Percentiles rank a stretch among this genome's conserved stretches.
Conservation (phyloP, 208 protist genomes). For the Crithidia sp. region DNA sequence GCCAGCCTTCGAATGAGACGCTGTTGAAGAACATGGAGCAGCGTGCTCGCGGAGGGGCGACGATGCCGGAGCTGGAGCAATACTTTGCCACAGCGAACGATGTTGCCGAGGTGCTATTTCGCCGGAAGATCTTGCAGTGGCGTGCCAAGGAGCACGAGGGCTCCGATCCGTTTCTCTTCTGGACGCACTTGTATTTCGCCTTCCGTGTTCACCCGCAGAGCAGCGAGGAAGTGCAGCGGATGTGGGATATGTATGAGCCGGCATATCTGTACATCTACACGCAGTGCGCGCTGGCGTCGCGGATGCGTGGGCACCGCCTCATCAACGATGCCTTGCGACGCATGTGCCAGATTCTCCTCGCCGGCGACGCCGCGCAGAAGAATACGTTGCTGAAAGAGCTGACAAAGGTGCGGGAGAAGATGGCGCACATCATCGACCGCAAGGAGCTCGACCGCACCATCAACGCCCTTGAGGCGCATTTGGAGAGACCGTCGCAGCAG, state of each 20-base stretch:
- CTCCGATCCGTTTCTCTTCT: conserved; percentile 84
- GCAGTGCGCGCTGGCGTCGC: conserved; percentile 73
- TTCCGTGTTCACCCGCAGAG: conserved; percentile 81
- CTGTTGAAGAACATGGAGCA: conserved; percentile 76
- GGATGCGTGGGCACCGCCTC: conserved; percentile 67
- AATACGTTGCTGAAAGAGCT: conserved; percentile 68
- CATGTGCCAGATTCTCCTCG: conserved; percentile 83
- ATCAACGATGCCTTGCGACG: conserved; percentile 85
- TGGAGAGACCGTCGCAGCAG: conserved; percentile 54
- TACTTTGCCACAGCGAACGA: conserved; percentile 72
- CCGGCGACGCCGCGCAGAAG: conserved; percentile 67
- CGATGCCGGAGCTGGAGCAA: conserved; percentile 59
- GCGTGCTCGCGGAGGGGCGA: conserved; percentile 56
- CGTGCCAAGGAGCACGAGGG: conserved; percentile 73
- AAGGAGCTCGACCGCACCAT: conserved; percentile 84
- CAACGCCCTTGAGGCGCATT: conserved; percentile 66
- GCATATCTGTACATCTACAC: conserved; percentile 87
- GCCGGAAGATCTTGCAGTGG: conserved; percentile 79
- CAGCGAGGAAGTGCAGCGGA: conserved; percentile 64
- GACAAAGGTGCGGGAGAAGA: conserved; percentile 80
- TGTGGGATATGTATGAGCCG: conserved; percentile 90
- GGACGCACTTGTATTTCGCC: conserved; percentile 89
- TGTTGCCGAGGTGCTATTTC: conserved; percentile 72
- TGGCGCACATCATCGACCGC: conserved; percentile 78
- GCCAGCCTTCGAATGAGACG: conserved; percentile 63